Conservation (phyloP, 495 filamentous ascomycete species). For the Penicillium longicatenatum region DNA sequence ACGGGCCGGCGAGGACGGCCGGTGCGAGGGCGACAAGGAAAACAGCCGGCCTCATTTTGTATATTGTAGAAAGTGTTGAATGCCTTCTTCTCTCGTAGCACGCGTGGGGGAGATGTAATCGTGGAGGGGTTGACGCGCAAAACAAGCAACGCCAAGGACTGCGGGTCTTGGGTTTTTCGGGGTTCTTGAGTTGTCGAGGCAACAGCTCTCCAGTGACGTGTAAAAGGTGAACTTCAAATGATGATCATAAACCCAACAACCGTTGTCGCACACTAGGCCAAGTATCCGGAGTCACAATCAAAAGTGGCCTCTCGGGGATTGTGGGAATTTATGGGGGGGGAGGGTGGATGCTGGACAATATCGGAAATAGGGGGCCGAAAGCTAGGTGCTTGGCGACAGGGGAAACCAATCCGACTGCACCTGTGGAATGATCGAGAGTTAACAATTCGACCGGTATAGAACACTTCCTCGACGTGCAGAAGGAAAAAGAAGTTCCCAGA, state of each 20-base stretch:
- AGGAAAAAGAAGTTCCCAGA: background rate
- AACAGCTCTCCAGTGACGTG: slow-evolving; percentile 17
- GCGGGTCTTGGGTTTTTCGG: slow-evolving; percentile 19
- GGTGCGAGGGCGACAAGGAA: slow-evolving; percentile 38
- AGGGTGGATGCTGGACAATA: background rate
- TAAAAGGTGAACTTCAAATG: background rate
- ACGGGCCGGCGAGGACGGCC: slow-evolving; percentile 33
- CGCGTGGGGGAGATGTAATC: background rate
- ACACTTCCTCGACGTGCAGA: background rate
- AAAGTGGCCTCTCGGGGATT: background rate
- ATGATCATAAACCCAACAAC: background rate
- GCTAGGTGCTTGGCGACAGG: background rate
- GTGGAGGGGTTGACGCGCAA: slow-evolving; percentile 6
- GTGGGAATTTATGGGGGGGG: slow-evolving; percentile 7
- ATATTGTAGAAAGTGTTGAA: background rate
- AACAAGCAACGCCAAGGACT: slow-evolving; percentile 36
- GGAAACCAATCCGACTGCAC: background rate
- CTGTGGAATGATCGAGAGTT: background rate
- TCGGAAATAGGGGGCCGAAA: slow-evolving; percentile 9
- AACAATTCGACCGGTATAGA: background rate
- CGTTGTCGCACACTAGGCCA: background rate
- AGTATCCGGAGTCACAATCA: background rate
- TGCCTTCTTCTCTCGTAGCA: background rate
- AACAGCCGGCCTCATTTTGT: slow-evolving; percentile 36
- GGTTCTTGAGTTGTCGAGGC: slow-evolving; percentile 31